A percentile compares a stretch with the other conserved stretches of the same genome.
Evolutionary conservation across 345 rosid species (phyloP).

Genomic region (Rhizophora mangle): DNA sequence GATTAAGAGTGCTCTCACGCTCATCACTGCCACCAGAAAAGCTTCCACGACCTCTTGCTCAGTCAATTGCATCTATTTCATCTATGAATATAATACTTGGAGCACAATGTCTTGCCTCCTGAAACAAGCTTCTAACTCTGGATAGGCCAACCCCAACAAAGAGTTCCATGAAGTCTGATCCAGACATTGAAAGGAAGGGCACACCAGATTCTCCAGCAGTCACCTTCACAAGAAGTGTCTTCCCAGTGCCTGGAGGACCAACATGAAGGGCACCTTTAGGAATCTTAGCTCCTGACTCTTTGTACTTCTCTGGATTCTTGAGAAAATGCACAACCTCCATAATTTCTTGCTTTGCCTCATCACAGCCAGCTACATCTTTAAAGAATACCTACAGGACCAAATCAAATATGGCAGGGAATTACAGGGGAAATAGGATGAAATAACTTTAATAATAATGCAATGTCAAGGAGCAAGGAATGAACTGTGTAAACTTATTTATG

Average conservation of each 20-base stretch:
- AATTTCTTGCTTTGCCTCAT: slow-evolving; percentile 95
- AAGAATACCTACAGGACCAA: slow-evolving; percentile 54
- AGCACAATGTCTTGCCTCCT: slow-evolving; percentile 87
- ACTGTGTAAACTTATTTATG: neutral
- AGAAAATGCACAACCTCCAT: slow-evolving; percentile 98
- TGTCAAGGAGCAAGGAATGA: neutral
- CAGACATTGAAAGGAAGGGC: slow-evolving; percentile 87
- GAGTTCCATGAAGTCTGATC: slow-evolving; percentile 99
- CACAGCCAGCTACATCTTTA: slow-evolving; percentile 98
- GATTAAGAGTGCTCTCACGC: slow-evolving; percentile 95
- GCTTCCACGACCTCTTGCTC: slow-evolving; percentile 95
- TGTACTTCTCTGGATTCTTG: slow-evolving; percentile 87
- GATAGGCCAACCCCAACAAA: slow-evolving; percentile 99
- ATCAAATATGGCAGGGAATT: slow-evolving; percentile 3
- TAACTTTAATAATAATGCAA: neutral
- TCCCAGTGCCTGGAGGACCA: slow-evolving; percentile 97
- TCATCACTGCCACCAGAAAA: slow-evolving; percentile 82
- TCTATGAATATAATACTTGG: slow-evolving; percentile 93
- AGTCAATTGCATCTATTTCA: slow-evolving; percentile 95
- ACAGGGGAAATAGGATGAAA: neutral
- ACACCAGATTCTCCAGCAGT: slow-evolving; percentile 96
- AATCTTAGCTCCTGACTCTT: slow-evolving; percentile 91
- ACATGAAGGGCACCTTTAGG: slow-evolving; percentile 95
- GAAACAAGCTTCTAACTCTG: slow-evolving; percentile 90
- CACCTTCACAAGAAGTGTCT: slow-evolving; percentile 97